A percentile compares a stretch with the other conserved stretches of the same genome.
These are phyloP conservation scores for Alternaria gansuensis DNA, from an alignment of 2,329 filamentous ascomycete genomes.

Conservation along the genomic window DNA sequence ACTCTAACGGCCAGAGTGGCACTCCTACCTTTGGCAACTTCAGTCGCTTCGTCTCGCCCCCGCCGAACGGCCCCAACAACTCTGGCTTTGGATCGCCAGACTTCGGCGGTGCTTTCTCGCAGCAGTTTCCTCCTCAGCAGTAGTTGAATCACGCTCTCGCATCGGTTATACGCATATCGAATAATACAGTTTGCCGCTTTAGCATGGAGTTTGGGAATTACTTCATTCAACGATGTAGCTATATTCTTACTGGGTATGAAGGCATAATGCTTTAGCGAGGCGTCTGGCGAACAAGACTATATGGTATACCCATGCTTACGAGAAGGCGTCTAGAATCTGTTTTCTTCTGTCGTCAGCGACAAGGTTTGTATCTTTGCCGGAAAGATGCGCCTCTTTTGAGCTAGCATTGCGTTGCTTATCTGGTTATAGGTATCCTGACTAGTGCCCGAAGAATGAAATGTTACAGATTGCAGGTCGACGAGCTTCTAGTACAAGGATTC, in stretches of 20 bases:
- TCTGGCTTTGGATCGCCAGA: constrained; percentile 15
- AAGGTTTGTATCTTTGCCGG: neutral
- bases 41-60: constrained; percentile 10
- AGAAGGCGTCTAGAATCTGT: constrained; percentile 13
- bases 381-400: constrained; percentile 5
- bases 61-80: constrained; percentile 15
- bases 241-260: constrained; percentile 13
- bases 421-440: neutral
- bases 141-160: constrained; percentile 8
- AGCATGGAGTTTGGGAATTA: constrained; percentile 21
- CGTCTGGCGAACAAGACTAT: constrained; percentile 22
- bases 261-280: constrained; percentile 22
- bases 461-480: neutral
- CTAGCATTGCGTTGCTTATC: neutral
- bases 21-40: constrained; percentile 1
- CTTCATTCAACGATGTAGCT: constrained; percentile 10
- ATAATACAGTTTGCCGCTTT: constrained; percentile 19
- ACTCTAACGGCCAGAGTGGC: constrained; percentile 2
- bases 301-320: constrained; percentile 18
- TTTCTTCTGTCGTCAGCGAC: neutral
- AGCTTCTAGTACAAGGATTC: neutral
- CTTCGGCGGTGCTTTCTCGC: constrained; percentile 22
- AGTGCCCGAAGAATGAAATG: neutral
- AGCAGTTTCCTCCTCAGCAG: constrained; percentile 22
- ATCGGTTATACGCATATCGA: constrained; percentile 8